Evolutionary conservation across 2,329 filamentous ascomycete genomes (phyloP).

Genomic region (Colletotrichum filicis): DNA sequence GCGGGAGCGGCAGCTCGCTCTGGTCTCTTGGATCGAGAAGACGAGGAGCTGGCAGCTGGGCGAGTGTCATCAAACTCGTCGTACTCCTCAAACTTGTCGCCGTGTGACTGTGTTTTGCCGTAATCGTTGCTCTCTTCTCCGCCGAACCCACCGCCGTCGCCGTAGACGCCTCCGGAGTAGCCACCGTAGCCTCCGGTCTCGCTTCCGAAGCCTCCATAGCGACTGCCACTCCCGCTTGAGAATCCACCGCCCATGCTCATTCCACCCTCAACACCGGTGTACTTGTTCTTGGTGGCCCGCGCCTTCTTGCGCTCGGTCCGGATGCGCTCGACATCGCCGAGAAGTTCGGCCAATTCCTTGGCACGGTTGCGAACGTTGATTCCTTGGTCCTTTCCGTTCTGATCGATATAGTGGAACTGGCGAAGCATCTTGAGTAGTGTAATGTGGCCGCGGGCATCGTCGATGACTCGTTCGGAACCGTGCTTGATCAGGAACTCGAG

Average conservation of each 20-base stretch:
- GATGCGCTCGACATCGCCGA: slow-evolving; percentile 91
- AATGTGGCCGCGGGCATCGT: slow-evolving; percentile 94
- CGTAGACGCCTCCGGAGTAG: slow-evolving; percentile 82
- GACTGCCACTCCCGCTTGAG: slow-evolving; percentile 59
- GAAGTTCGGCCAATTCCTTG: slow-evolving; percentile 93
- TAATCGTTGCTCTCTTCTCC: slow-evolving; percentile 76
- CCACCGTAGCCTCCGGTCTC: slow-evolving; percentile 78
- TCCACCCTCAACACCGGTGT: slow-evolving; percentile 92
- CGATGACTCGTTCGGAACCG: slow-evolving; percentile 95
- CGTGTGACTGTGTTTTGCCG: slow-evolving; percentile 51
- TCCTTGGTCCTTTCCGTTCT: slow-evolving; percentile 97
- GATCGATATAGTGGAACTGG: slow-evolving; percentile 96
- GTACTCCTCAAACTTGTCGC: slow-evolving; percentile 93
- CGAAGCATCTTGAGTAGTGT: slow-evolving; percentile 97
- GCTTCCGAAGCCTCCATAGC: slow-evolving; percentile 93
- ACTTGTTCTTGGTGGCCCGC: slow-evolving; percentile 90
- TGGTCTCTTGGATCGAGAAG: slow-evolving; percentile 60
- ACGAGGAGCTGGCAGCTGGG: slow-evolving; percentile 58
- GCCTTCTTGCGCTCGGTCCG: slow-evolving; percentile 89
- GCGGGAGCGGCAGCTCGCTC: slow-evolving; percentile 53
- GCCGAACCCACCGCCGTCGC: slow-evolving; percentile 95
- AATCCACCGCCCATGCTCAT: slow-evolving; percentile 69
- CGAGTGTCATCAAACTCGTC: slow-evolving; percentile 88
- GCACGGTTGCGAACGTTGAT: slow-evolving; percentile 97
- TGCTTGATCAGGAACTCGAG: slow-evolving; percentile 98